These are phyloP conservation scores for Xylariomycetidae sp. DNA, from an alignment of 2,329 filamentous ascomycete species.

Conservation along the genomic window DNA sequence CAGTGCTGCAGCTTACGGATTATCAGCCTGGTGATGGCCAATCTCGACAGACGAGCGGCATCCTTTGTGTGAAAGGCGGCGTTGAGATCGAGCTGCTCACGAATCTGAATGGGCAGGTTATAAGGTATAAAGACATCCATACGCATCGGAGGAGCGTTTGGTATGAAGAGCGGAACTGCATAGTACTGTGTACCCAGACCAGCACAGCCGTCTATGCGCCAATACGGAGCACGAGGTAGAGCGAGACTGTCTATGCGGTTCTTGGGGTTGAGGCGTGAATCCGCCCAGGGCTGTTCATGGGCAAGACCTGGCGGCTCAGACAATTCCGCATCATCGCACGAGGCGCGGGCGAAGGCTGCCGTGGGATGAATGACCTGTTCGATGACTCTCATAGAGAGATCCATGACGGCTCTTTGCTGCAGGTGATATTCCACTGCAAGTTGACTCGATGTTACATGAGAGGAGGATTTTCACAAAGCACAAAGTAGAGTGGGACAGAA, in stretches of 20 bases:
- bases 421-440: no score
- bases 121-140: constrained; percentile 56
- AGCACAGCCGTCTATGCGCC: constrained; percentile 56
- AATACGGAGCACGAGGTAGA: constrained; percentile 38
- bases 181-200: constrained; percentile 55
- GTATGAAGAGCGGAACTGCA: constrained; percentile 48
- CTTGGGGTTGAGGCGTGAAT: constrained; percentile 53
- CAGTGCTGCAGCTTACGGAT: constrained; percentile 50
- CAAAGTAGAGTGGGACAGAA: no score
- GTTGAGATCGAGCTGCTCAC: constrained; percentile 44
- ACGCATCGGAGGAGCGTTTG: constrained; percentile 42
- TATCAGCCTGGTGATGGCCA: constrained; percentile 51
- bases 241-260: constrained; percentile 56
- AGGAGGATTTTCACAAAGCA: not conserved
- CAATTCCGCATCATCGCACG: constrained; percentile 5
- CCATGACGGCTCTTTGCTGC: constrained; percentile 38
- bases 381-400: constrained; percentile 47
- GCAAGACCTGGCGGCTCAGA: no score
- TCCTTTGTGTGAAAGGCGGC: constrained; percentile 54
- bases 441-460: constrained; percentile 3
- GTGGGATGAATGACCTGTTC: constrained; percentile 56
- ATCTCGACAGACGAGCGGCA: constrained; percentile 37
- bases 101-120: constrained; percentile 37
- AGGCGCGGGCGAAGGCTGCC: constrained; percentile 38
- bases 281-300: constrained; percentile 44